A percentile compares a stretch with the other conserved stretches of the same genome.
Conservation (phyloP, 2,329 filamentous ascomycete genomes). For the Piedraia hortae region DNA sequence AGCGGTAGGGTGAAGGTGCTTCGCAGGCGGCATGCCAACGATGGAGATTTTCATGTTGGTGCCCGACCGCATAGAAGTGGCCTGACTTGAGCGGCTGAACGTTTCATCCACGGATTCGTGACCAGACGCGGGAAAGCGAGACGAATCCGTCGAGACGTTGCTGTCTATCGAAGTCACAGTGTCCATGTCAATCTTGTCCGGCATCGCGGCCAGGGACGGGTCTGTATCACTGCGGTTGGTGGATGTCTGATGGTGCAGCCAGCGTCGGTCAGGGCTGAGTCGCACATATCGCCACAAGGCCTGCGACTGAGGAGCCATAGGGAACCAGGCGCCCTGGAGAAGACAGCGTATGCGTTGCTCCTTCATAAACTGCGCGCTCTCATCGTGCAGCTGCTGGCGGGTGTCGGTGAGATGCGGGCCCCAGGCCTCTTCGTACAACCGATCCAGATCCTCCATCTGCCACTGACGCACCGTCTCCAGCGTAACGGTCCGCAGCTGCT, state of each 20-base stretch:
- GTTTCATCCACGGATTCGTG: slow-evolving; percentile 10
- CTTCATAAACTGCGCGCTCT: slow-evolving; percentile 86
- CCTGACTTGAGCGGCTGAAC: slow-evolving; percentile 3
- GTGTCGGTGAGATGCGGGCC: slow-evolving; percentile 67
- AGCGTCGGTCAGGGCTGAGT: slow-evolving; percentile 72
- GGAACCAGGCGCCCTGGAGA: slow-evolving; percentile 73
- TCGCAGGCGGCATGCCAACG: slow-evolving; percentile 29
- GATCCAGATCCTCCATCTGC: slow-evolving; percentile 77
- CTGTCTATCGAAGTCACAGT: slow-evolving; percentile 81
- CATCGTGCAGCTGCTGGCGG: slow-evolving; percentile 70
- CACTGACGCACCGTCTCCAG: slow-evolving; percentile 50
- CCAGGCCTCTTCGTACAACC: slow-evolving; percentile 88
- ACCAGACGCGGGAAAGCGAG: slow-evolving; percentile 21
- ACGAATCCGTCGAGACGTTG: slow-evolving; percentile 51
- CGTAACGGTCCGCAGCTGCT: slow-evolving; percentile 65
- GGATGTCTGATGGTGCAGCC: slow-evolving; percentile 76
- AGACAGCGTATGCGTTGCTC: slow-evolving; percentile 84
- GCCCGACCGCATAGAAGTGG: slow-evolving; percentile 3
- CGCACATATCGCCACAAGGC: slow-evolving; percentile 51
- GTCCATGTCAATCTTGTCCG: slow-evolving; percentile 62
- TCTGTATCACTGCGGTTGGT: slow-evolving; percentile 24
- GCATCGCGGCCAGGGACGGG: slow-evolving; percentile 44
- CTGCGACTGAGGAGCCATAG: slow-evolving; percentile 18
- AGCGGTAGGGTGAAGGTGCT: slow-evolving; percentile 5
- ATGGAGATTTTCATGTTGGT: slow-evolving; percentile 69